Conservation (phyloP, 257 asterid genomes). For the Plectranthus barbatus region DNA sequence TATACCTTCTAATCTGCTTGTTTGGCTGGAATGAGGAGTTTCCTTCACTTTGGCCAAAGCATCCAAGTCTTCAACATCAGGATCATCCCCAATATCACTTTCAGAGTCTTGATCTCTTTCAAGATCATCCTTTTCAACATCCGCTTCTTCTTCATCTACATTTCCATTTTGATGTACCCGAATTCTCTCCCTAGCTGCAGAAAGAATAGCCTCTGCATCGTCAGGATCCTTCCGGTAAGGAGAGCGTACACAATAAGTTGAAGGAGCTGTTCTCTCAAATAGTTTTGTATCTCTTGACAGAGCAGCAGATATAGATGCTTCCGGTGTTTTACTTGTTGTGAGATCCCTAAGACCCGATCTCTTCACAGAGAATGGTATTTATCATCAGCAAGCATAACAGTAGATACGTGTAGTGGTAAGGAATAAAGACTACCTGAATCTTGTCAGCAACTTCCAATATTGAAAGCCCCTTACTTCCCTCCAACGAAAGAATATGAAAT, state of each 20-base stretch:
- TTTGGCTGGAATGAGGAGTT: conserved; percentile 26
- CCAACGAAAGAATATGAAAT: conserved; percentile 80
- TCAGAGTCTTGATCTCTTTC: conserved; percentile 73
- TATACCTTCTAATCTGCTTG: conserved; percentile 9
- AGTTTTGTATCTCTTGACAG: conserved; percentile 82
- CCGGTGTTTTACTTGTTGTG: conserved; percentile 90
- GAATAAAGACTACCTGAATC: conserved; percentile 61
- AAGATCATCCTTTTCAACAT: conserved; percentile 58
- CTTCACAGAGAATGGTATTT: conserved; percentile 26
- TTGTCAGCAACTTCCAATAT: conserved; percentile 78
- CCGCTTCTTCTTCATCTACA: conserved; percentile 54
- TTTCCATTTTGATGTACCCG: conserved; percentile 46
- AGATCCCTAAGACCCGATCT: conserved; percentile 94
- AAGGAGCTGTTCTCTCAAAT: conserved; percentile 95
- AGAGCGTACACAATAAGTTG: conserved; percentile 78
- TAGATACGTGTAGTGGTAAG: conserved; percentile 1
- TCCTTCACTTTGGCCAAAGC: conserved; percentile 26
- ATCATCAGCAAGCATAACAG: conserved; percentile 13
- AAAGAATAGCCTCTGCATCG: conserved; percentile 52
- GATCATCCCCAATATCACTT: conserved; percentile 66
- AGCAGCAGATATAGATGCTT: conserved; percentile 96
- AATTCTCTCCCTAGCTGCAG: conserved; percentile 66
- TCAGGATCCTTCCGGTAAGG: conserved; percentile 77
- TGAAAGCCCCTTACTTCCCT: conserved; percentile 76
- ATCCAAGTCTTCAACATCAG: conserved; percentile 53